Evolutionary conservation across 164 flowering plant genomes (phyloP), one percentile per base, ranked within the genome.

Genomic region (Dillenia suffruticosa): DNA sequence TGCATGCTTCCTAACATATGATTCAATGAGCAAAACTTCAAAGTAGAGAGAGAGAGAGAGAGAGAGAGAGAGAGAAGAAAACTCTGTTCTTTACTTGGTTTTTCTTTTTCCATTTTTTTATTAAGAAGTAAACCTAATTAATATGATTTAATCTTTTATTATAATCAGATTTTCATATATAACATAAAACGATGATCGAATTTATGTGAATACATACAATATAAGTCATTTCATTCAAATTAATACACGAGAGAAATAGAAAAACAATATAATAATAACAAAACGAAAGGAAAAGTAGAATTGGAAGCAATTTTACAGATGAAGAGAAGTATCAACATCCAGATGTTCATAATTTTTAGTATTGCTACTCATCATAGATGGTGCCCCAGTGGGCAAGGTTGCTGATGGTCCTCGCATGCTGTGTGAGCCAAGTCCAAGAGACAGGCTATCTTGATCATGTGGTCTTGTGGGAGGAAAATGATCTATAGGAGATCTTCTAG

Each of bases 261-360:
- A 54, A 14, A 22, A 12, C 44, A 14, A 10, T 32, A 24, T 52
- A 22, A 45, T 48, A 62, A 17, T 7, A 10, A 17, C 40, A 44
- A 14, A 11, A 44, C 10, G 17, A 8, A 10, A 51, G 51, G 10
- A 49, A 9, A 49, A 46, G 12, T 14, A 43, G 32, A 44, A 10
- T 5, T 51, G 52, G 13, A 8, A 17, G 51, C 13, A 47, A 59
- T 7, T 62, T 61, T 79, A 79, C 63, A 79, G 74, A 64, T 76
- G 82, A 68, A 79, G 79, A 47, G 82, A 72, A 46, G 82, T 79
- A 68, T 79, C 82, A 14, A 79, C 73, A 48, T 76, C 79, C 12
- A 69, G 59, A 47, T 49, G 61, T 0, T 78, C 77, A 47, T 53
- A 32, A 32, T 32, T 32, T 32, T 32, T 32, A 32, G 5, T 5